Base-by-base conservation (phyloP, 2,329 filamentous ascomycete genomes). In the Neofusicoccum parvum region DNA sequence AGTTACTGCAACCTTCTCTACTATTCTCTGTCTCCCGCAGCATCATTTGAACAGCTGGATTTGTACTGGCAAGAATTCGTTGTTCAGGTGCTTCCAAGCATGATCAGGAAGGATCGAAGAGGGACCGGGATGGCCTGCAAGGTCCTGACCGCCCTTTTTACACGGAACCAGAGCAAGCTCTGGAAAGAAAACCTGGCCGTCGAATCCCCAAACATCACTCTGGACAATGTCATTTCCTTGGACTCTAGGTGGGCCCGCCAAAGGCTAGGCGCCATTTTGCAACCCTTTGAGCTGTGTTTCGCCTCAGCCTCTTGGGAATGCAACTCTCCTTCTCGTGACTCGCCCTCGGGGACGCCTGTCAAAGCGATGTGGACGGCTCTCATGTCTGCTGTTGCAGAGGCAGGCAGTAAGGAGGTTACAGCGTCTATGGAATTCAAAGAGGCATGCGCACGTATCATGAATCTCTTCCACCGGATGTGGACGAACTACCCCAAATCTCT, bases 201-300 rank as follows among this genome's bases (percentile, higher is more conserved):
- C 15, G 80, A 86, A 3, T 77, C 75, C 5, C 71, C 74, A 11
- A 66, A 69, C 5, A 82, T 88, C 62, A 85, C 82, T 60, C 83
- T 89, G 0, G 87, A 89, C n/a, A 92, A 97, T 67, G 81, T 99
- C n/a, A 91, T 93, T 5, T 82, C 89, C 6, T 81, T 98, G 6
- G 93, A 98, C 72, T 84, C 91, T 4, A 92, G 90, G 80, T 99
- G 95, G 95, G 83, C 96, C 12, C 87, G 94, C 62, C 89, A 87
- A 66, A 92, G 92, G 67, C 81, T 90, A 4, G 74, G 80, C 1
- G 84, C 83, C 49, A 84, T 97, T 4, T 85, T 97, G n/a, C 79
- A 77, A 12, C 81, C 87, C 5, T 79, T 89, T 17, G 84, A 87
- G 70, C 78, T 78, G 2, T 76, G 88, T 7, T 75, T 89, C 34